Base-by-base conservation (phyloP, 208 protist genomes). In the Leishmania arabica region DNA sequence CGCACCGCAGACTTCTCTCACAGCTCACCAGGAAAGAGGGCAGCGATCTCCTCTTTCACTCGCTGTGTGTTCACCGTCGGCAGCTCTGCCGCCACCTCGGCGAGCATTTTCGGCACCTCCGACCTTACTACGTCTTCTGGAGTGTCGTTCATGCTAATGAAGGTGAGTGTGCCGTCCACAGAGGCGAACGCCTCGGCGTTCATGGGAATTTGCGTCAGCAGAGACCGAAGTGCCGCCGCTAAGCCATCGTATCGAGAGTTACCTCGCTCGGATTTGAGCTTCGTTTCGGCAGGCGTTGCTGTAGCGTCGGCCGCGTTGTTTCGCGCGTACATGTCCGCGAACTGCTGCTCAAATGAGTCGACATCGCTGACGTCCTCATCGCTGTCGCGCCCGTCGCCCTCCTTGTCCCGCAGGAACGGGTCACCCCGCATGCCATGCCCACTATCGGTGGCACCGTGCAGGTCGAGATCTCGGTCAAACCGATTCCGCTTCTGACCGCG, bases 81-180 rank as follows among this genome's bases (percentile, higher is more conserved):
- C 37, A 89, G 78, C 75, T 93, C 88, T 4, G 80, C 56, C n/a
- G 78, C 78, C 34, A 97, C 87, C 72, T 91, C 87, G 9, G 86
- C 73, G 34, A 93, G 77, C 86, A 97, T 91, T 54, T 86, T 73
- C 0, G 89, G 94, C 34, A 97, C 75, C 84, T 97, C 92, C 4
- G 83, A 54, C 69, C 80, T 71, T 37, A 97, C 77, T 60, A 93
- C 81, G 19, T 77, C 86, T 11, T 84, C 56, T 5, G 90, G 88
- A 0, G 94, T 93, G 53, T 83, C 64, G 15, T 90, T 84, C 45
- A 86, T 86, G 17, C 78, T 56, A 37, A 96, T 65, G 58, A 95
- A 95, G 37, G 89, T 86, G 15, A 97, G 69, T 45, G 91, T 95
- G 42, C 92, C 92, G 56, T 91, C 76, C 17, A 97, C 89, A 3